Conservation (phyloP, 148 eudicot genomes). For the Rhododendron griersonianum region DNA sequence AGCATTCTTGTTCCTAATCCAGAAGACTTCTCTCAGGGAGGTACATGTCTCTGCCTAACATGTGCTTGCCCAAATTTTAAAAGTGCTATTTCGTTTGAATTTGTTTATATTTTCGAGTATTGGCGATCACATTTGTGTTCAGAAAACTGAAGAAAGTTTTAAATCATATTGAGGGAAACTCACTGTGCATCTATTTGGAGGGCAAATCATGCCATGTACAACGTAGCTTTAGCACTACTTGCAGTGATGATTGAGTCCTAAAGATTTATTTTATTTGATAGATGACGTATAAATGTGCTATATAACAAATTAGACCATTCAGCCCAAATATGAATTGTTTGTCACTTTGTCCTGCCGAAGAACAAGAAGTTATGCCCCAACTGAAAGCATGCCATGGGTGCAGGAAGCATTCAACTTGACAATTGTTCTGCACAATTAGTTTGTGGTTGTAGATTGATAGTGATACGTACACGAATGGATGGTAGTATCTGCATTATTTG, state of each 20-base stretch:
- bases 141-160: background rate
- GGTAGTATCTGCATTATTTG: background rate
- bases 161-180: background rate
- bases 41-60: slow-evolving; percentile 24
- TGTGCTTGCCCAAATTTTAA: background rate
- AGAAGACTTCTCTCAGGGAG: slow-evolving; percentile 33
- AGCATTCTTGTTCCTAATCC: slow-evolving; percentile 66
- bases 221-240: background rate
- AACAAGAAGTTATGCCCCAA: background rate
- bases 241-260: background rate
- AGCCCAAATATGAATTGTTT: background rate
- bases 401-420: background rate
- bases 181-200: background rate
- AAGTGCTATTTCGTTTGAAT: background rate
- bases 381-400: background rate
- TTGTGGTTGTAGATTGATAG: background rate
- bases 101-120: background rate
- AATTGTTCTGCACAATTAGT: background rate
- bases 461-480: background rate
- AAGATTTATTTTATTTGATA: background rate
- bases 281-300: background rate
- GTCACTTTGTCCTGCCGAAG: background rate
- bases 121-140: background rate
- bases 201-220: background rate
- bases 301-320: background rate